Evolutionary conservation across 1,284 basidiomycete genomes (phyloP), one percentile per base, ranked within the genome.

Genomic region (Ceratobasidium sp.): DNA sequence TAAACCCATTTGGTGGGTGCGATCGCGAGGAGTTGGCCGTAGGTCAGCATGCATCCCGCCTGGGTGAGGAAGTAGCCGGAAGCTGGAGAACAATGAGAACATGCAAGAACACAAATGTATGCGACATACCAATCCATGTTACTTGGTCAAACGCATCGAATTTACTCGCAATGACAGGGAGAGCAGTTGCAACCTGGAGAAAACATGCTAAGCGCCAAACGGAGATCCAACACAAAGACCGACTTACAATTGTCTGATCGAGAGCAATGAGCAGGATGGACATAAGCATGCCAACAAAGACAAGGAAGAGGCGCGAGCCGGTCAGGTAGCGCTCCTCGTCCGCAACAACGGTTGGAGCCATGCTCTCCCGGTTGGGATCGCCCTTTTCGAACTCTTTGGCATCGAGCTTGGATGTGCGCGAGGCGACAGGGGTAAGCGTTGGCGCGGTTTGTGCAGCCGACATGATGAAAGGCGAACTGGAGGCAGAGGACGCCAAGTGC

Each of bases 1-100:
- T 79, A 83, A 23, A 78, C 77, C 75, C 77, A 78, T 75, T 80
- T 80, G 62, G 75, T 73, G 30, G 74, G 73, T 46, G 75, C 75
- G 41, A 78, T 72, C 49, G 75, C 76, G 18, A 80, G 75, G 43
- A 78, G 61, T 59, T 79, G 77, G 23, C 78, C 79, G 59, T 75
- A 79, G 52, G 75, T 72, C 35, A 79, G 74, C 44, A 80, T 71
- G 35, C 67, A 62, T 9, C 74, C 74, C 35, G 74, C 74, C 58
- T 75, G 70, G 47, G 62, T 63, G 18, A 63, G 38, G 50, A 73
- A 73, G 38, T 63, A 66, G 21, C 32, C 58, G 52, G 61, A 66
- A 30, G 72, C 66, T 69, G 41, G 21, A 55, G 11, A 32, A 26
- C 7, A 1, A 26, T 69, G 41, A 69, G 54, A n/a, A 26, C 58